Conservation (phyloP, 768 basidiomycete species). For the Podaxis sp. region DNA sequence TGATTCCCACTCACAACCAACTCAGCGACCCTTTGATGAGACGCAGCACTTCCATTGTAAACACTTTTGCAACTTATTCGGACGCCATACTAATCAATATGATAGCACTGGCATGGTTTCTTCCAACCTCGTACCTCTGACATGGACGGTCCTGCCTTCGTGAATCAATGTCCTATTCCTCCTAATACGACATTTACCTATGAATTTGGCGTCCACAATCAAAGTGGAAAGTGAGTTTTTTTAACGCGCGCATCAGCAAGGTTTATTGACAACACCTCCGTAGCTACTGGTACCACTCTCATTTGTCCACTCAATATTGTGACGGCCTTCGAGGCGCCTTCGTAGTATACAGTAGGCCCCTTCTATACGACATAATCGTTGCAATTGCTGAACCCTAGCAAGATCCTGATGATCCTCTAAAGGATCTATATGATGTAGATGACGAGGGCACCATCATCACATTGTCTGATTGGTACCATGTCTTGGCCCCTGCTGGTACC, state of each 20-base stretch:
- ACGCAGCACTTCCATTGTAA: conserved; percentile 29
- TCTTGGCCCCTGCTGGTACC: conserved; percentile 25
- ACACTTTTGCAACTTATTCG: not conserved
- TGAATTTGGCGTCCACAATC: not conserved
- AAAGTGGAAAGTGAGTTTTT: conserved; percentile 15
- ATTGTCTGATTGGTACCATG: conserved; percentile 11
- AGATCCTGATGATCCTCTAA: conserved; percentile 29
- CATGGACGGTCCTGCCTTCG: conserved; percentile 39
- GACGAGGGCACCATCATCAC: conserved; percentile 31
- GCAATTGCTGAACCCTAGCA: conserved; percentile 17
- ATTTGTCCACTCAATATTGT: conserved; percentile 23
- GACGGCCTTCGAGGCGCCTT: conserved; percentile 26
- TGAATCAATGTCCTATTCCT: conserved; percentile 19
- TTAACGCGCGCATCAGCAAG: not conserved
- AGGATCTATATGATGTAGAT: conserved; percentile 29
- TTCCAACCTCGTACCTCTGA: conserved; percentile 43
- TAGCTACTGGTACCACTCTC: conserved; percentile 18
- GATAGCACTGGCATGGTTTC: conserved; percentile 15
- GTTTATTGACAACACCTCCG: not conserved
- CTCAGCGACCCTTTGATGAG: conserved; percentile 33
- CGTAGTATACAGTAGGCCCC: conserved; percentile 25
- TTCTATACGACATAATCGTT: conserved; percentile 17
- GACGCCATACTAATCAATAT: not conserved
- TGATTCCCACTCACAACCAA: conserved; percentile 30
- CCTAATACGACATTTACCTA: conserved; percentile 20